Evolutionary conservation across 805 yeast species (phyloP).

Genomic region (Candida awuae): DNA sequence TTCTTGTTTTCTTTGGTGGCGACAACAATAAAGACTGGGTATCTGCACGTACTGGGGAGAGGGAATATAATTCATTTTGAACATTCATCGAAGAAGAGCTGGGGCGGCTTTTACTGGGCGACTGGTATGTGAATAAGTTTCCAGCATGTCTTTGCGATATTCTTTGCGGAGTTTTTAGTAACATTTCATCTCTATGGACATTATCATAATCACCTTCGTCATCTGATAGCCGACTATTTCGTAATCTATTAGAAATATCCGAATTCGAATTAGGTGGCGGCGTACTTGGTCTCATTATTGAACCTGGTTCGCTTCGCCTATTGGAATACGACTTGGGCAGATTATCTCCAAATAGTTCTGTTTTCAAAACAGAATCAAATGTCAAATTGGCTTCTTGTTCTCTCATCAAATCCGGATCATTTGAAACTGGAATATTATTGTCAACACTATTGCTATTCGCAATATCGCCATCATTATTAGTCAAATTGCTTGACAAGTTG

Average conservation of each 20-base stretch:
- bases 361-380: slow-evolving; percentile 75
- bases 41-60: slow-evolving; percentile 85
- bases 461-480: not conserved
- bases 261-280: slow-evolving; percentile 9
- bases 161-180: slow-evolving; percentile 26
- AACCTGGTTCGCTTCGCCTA: slow-evolving; percentile 1
- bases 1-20: slow-evolving; percentile 73
- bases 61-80: slow-evolving; percentile 67
- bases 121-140: slow-evolving; percentile 67
- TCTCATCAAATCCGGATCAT: slow-evolving; percentile 58
- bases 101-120: slow-evolving; percentile 58
- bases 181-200: slow-evolving; percentile 1
- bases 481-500: not conserved
- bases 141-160: slow-evolving; percentile 33
- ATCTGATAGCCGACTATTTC: not conserved
- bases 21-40: slow-evolving; percentile 71
- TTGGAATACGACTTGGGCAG: slow-evolving; percentile 38
- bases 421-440: slow-evolving; percentile 11
- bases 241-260: not conserved
- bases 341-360: slow-evolving; percentile 87
- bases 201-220: slow-evolving; percentile 3
- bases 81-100: slow-evolving; percentile 50
- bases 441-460: not conserved
- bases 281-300: slow-evolving; percentile 17
- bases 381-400: slow-evolving; percentile 83